Evolutionary conservation across 495 filamentous ascomycete genomes (phyloP).

Genomic region (Aspergillus sclerotiicarbonarius): DNA sequence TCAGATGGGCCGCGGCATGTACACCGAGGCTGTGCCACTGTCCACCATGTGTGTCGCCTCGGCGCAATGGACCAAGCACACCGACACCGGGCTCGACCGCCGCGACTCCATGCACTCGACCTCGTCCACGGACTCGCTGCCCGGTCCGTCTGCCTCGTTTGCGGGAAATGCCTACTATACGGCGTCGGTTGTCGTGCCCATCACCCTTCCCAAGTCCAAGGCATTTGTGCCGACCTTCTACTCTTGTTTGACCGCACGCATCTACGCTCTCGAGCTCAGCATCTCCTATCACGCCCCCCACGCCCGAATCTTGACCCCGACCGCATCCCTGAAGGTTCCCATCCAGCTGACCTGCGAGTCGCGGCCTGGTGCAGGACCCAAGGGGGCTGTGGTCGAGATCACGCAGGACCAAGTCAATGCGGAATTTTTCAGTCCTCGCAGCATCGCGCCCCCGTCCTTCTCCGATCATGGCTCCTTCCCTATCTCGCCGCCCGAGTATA

Average conservation of each 20-base stretch:
- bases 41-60: slow-evolving; percentile 63
- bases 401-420: slow-evolving; percentile 37
- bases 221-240: slow-evolving; percentile 86
- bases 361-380: slow-evolving; percentile 8
- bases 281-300: slow-evolving; percentile 59
- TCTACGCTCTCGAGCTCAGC: slow-evolving; percentile 71
- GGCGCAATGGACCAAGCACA: slow-evolving; percentile 64
- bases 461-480: not conserved
- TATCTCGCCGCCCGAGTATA: slow-evolving; percentile 2
- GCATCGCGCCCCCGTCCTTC: slow-evolving; percentile 19
- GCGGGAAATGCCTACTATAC: slow-evolving; percentile 57
- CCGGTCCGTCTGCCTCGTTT: slow-evolving; percentile 41
- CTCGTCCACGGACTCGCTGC: slow-evolving; percentile 31
- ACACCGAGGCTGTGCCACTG: slow-evolving; percentile 60
- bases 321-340: slow-evolving; percentile 66
- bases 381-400: slow-evolving; percentile 22
- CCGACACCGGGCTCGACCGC: slow-evolving; percentile 33
- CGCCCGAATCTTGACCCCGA: slow-evolving; percentile 52
- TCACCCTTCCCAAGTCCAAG: slow-evolving; percentile 68
- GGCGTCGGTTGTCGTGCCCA: slow-evolving; percentile 66
- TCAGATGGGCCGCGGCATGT: slow-evolving; percentile 61
- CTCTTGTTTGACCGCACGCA: slow-evolving; percentile 75
- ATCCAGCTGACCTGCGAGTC: slow-evolving; percentile 62
- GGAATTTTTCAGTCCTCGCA: slow-evolving; percentile 40
- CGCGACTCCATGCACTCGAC: slow-evolving; percentile 59